Conservation (phyloP, 2,329 filamentous ascomycete species). For the Nakataea oryzae region DNA sequence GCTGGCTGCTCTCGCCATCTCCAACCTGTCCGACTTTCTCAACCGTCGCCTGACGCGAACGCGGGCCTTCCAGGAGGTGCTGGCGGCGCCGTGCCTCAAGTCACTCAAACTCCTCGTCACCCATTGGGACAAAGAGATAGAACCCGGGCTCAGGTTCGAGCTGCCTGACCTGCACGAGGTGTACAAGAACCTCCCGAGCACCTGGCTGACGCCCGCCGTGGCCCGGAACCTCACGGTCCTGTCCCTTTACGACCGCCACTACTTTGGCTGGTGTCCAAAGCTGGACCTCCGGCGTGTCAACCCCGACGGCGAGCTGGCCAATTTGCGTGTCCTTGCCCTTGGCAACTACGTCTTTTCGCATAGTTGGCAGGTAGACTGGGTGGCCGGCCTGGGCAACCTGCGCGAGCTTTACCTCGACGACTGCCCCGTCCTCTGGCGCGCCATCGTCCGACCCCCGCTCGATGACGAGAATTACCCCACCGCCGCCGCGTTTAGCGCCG, state of each 20-base stretch:
- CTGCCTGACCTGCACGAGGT: background rate
- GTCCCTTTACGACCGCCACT: background rate
- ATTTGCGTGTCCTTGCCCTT: background rate
- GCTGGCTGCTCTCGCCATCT: background rate
- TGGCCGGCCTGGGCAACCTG: background rate
- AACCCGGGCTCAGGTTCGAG: background rate
- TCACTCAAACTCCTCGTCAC: background rate
- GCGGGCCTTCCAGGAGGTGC: background rate
- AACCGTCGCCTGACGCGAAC: background rate
- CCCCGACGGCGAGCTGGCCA: background rate
- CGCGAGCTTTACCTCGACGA: background rate
- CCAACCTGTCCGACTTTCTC: background rate
- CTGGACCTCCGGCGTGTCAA: background rate
- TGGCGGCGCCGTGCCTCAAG: background rate
- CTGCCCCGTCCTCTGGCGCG: background rate
- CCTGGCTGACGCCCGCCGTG: background rate
- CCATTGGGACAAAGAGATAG: background rate
- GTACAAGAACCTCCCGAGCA: background rate
- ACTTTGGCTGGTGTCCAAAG: background rate
- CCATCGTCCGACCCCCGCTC: background rate
- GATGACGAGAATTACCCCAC: background rate
- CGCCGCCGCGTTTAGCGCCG: background rate
- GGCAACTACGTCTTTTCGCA: background rate
- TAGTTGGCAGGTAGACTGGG: background rate
- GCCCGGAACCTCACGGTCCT: background rate